Percentiles rank a stretch among this genome's conserved stretches.
phyloP scores from a whole-genome alignment of 208 protist species.

The Tritrichomonas musculus region DNA sequence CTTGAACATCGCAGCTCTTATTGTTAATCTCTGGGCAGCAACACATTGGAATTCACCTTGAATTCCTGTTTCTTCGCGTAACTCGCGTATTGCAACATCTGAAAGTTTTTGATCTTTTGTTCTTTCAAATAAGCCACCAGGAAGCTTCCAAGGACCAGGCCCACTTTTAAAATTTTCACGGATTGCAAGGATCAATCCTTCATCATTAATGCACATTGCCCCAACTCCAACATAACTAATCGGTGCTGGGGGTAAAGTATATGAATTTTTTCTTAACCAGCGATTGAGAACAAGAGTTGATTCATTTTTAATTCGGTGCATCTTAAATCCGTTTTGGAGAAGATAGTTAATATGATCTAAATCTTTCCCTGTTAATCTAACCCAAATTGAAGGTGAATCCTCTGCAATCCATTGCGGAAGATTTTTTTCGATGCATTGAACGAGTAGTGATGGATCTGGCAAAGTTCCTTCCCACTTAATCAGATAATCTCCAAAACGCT shows the following conservation, averaged over 20 bases:
- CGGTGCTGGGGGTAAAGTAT: neutral
- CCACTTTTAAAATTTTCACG: neutral
- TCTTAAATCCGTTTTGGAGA: neutral
- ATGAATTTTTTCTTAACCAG: neutral
- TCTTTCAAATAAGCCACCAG: neutral
- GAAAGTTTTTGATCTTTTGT: neutral
- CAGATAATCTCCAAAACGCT: neutral
- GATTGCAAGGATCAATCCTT: neutral
- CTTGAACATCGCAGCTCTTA: neutral
- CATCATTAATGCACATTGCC: neutral
- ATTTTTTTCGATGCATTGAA: neutral
- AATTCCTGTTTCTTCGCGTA: neutral
- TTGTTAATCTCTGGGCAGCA: neutral
- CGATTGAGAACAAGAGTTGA: neutral
- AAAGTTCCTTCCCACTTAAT: neutral
- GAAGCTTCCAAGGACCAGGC: neutral
- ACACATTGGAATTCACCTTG: neutral
- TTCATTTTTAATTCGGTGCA: neutral
- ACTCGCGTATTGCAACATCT: neutral
- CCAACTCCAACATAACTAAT: neutral
- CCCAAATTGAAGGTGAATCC: neutral
- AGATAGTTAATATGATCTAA: neutral
- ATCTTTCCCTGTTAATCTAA: neutral
- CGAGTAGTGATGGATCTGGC: neutral
- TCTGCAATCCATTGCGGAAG: neutral